Percentiles rank a stretch among this genome's conserved stretches.
These are phyloP conservation scores for Acanthamoeba healyi DNA, from an alignment of 208 protist species.

Conservation along the genomic window DNA sequence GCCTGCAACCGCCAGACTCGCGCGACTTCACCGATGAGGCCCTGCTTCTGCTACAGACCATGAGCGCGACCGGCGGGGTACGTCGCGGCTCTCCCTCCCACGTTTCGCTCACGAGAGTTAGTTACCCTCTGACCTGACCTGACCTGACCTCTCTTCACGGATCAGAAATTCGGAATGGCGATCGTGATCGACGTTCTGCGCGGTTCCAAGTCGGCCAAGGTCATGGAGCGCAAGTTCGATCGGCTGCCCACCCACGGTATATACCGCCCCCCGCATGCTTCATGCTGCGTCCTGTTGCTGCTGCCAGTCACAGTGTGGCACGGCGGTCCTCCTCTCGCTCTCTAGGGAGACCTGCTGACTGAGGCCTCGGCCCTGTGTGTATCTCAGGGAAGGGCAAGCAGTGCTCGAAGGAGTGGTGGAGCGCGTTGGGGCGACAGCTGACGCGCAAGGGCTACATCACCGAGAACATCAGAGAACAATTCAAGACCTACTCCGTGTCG, in stretches of 20 bases:
- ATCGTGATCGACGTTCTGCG: conserved; percentile 21
- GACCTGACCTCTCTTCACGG: too few relatives aligned
- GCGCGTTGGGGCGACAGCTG: neutral
- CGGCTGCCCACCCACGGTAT: conserved; percentile 18
- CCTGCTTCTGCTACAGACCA: neutral
- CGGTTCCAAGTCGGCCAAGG: conserved; percentile 29
- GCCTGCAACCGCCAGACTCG: neutral
- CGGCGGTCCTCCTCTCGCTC: too few relatives aligned
- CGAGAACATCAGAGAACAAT: conserved; percentile 3
- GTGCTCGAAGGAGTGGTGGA: conserved; percentile 47
- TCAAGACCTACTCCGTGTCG: conserved; percentile 30
- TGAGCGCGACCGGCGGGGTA: conserved; percentile 8
- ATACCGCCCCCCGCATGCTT: too few relatives aligned
- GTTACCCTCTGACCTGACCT: too few relatives aligned
- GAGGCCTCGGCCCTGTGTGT: too few relatives aligned
- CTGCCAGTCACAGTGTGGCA: too few relatives aligned
- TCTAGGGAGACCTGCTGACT: too few relatives aligned
- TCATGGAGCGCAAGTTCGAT: conserved; percentile 52
- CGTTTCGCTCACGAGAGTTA: too few relatives aligned
- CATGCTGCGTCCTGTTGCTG: too few relatives aligned
- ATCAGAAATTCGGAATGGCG: conserved; percentile 20
- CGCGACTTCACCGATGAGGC: conserved; percentile 35
- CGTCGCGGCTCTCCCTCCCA: too few relatives aligned
- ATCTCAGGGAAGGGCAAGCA: neutral
- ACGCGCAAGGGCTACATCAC: conserved; percentile 19